A percentile compares a stretch with the other conserved stretches of the same genome.
Evolutionary conservation across 176 grass and related monocot species (phyloP).

Genomic region (Zoysia japonica): DNA sequence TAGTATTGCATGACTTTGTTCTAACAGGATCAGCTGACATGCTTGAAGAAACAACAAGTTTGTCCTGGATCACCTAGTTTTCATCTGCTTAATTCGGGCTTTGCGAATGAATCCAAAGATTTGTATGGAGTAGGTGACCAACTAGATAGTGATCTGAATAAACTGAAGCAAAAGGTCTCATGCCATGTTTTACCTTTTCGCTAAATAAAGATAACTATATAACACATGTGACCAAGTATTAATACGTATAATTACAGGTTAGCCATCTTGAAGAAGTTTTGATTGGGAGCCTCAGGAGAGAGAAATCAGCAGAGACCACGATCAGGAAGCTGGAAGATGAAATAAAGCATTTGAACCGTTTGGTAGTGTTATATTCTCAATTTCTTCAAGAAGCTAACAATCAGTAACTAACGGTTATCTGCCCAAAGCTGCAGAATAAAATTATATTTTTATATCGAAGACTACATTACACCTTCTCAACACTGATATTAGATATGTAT

Average conservation of each 20-base stretch:
- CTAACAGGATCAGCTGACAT: slow-evolving; percentile 65
- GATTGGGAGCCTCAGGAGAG: slow-evolving; percentile 78
- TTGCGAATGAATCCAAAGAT: slow-evolving; percentile 47
- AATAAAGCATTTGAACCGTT: slow-evolving; percentile 73
- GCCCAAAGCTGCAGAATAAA: slow-evolving; percentile 22
- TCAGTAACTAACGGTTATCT: neutral
- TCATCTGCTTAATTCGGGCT: slow-evolving; percentile 50
- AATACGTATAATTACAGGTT: slow-evolving; percentile 51
- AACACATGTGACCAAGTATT: neutral
- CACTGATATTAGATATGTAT: slow-evolving; percentile 18
- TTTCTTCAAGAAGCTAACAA: slow-evolving; percentile 7
- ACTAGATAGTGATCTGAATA: slow-evolving; percentile 45
- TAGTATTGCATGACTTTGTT: slow-evolving; percentile 10
- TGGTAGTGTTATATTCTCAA: slow-evolving; percentile 58
- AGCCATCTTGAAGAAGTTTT: slow-evolving; percentile 71
- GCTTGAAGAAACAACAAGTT: slow-evolving; percentile 61
- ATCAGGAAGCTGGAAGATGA: slow-evolving; percentile 68
- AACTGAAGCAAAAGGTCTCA: slow-evolving; percentile 65
- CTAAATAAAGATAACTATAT: slow-evolving; percentile 29
- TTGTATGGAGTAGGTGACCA: slow-evolving; percentile 43
- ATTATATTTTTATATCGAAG: slow-evolving; percentile 3
- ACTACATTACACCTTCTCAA: neutral
- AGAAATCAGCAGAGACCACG: slow-evolving; percentile 65
- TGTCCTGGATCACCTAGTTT: slow-evolving; percentile 45
- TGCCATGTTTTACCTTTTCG: slow-evolving; percentile 9